Conservation (phyloP, 2,329 filamentous ascomycete genomes). For the Fusarium nygamai region DNA sequence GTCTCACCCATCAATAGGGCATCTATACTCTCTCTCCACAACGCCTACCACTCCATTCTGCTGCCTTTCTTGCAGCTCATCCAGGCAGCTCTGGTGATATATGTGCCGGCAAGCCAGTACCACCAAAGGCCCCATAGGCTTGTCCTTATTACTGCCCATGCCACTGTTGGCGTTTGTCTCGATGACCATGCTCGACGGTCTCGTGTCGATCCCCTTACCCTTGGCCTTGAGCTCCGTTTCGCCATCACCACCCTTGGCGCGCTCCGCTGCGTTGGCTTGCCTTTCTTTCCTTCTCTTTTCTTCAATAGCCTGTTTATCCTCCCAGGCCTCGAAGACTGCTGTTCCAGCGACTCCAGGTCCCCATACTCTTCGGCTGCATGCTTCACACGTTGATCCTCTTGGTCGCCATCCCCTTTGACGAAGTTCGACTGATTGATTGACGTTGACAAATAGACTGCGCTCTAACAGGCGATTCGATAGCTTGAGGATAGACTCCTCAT, state of each 20-base stretch:
- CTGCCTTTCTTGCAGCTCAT: conserved; percentile 68
- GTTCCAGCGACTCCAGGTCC: conserved; percentile 80
- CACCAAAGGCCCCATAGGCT: conserved; percentile 71
- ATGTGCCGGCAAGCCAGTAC: conserved; percentile 77
- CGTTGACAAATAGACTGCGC: conserved; percentile 86
- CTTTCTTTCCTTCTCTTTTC: conserved; percentile 56
- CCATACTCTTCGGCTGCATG: conserved; percentile 85
- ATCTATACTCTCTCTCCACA: conserved; percentile 62
- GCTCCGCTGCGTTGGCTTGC: conserved; percentile 50
- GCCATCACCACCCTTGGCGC: conserved; percentile 50
- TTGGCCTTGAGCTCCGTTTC: conserved; percentile 52
- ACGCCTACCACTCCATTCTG: conserved; percentile 59
- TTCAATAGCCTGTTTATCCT: conserved; percentile 65
- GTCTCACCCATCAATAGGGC: conserved; percentile 65
- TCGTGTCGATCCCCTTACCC: conserved; percentile 55
- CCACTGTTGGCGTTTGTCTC: conserved; percentile 41
- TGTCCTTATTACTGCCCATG: conserved; percentile 48
- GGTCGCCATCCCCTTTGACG: conserved; percentile 91
- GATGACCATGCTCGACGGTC: conserved; percentile 54
- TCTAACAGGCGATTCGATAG: conserved; percentile 89
- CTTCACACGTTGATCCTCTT: conserved; percentile 85
- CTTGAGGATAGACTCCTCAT: conserved; percentile 88
- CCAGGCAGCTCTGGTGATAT: conserved; percentile 75
- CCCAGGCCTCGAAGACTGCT: conserved; percentile 84
- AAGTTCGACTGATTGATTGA: conserved; percentile 77